These are phyloP conservation scores for Ogataea angusta DNA, from an alignment of 805 yeast genomes.

Conservation along the genomic window DNA sequence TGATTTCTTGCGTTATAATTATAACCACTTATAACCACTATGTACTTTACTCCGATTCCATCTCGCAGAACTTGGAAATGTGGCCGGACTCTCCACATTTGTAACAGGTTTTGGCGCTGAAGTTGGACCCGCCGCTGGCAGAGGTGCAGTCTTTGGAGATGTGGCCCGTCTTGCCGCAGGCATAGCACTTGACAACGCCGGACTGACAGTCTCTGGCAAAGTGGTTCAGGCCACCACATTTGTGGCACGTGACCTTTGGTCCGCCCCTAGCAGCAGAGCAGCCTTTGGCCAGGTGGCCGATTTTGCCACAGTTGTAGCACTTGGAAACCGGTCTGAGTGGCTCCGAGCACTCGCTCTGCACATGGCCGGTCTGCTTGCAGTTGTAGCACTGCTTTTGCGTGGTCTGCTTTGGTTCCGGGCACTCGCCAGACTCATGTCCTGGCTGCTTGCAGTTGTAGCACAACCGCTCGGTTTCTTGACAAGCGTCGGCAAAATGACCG, in stretches of 20 bases:
- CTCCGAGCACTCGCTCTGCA: conserved; percentile 77
- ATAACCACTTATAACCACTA: conserved; percentile 5
- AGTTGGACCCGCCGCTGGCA: conserved; percentile 46
- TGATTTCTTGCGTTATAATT: conserved; percentile 5
- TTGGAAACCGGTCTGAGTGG: conserved; percentile 55
- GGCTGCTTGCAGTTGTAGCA: conserved; percentile 92
- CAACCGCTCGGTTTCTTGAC: conserved; percentile 78
- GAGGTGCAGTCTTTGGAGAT: conserved; percentile 77
- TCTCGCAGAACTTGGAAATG: conserved; percentile 72
- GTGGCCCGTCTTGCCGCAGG: conserved; percentile 90
- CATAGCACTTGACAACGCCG: conserved; percentile 74
- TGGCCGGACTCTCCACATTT: conserved; percentile 80
- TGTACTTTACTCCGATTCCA: conserved; percentile 10
- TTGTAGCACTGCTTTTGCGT: conserved; percentile 87
- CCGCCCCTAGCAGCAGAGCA: conserved; percentile 38
- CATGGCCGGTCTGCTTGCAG: conserved; percentile 89
- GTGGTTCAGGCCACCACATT: conserved; percentile 92
- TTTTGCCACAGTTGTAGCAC: conserved; percentile 75
- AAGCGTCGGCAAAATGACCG: conserved; percentile 87
- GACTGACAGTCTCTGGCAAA: conserved; percentile 84
- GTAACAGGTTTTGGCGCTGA: conserved; percentile 60
- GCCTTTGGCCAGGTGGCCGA: conserved; percentile 80
- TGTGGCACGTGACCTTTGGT: conserved; percentile 66
- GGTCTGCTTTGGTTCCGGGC: conserved; percentile 85
- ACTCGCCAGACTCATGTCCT: conserved; percentile 85